Base-by-base conservation (phyloP, 257 asterid genomes). In the Penstemon barbatus region DNA sequence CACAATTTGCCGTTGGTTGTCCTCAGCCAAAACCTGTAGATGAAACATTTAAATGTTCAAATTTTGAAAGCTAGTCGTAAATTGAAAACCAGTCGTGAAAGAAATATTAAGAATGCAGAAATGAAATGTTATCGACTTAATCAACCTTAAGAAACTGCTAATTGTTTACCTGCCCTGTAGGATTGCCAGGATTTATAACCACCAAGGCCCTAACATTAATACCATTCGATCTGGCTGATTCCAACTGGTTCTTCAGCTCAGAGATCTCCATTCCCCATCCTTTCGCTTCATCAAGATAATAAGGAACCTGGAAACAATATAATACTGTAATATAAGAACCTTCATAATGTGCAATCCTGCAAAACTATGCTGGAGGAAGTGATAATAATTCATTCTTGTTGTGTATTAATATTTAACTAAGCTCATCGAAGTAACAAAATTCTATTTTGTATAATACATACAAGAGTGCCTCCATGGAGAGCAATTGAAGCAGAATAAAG, bases 111-210 rank as follows among this genome's bases (percentile, higher is more conserved):
- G 38, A 54, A 51, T 13, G 36, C 10, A 36, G 25, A 11, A 50
- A 48, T 12, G 61, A 8, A 63, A 57, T 11, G 36, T 4, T 56
- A 57, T 5, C 13, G 42, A 50, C 68, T 57, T 54, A 50, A 51
- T 9, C 52, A 40, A 44, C 39, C 33, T 11, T 42, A 37, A 46
- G 10, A 48, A 43, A 40, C 25, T 51, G 9, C 18, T 5, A 39
- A 61, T 40, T 5, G 53, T 44, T 53, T 76, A 90, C 99, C 96
- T 93, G 98, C 70, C 98, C 99, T 0, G 99, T 94, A 15, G 99
- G 99, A 72, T 94, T 94, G 63, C 98, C 99, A 33, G 99, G 99
- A 81, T 94, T 94, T 68, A 94, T 94, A 52, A 94, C 99, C 65
- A 85, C 99, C 86, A 94, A 82, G 49, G 99, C 96, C 82, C 93